These are phyloP conservation scores for Candida sanyaensis DNA, from an alignment of 1,139 yeast genomes.

Conservation along the genomic window DNA sequence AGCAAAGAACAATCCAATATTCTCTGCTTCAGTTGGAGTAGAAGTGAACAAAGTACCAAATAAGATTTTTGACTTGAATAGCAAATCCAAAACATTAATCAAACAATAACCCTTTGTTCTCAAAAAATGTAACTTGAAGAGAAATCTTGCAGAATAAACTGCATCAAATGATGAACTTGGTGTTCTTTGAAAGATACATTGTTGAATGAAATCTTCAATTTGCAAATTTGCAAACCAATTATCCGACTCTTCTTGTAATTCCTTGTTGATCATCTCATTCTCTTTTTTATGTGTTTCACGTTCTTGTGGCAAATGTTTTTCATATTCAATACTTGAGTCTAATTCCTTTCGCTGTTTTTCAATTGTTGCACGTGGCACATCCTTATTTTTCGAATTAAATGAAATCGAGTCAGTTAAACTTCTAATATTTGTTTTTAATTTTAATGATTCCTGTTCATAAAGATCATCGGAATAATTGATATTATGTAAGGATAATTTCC, in stretches of 20 bases:
- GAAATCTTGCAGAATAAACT: slow-evolving; percentile 62
- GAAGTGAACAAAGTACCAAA: slow-evolving; percentile 67
- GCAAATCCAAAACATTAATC: slow-evolving; percentile 42
- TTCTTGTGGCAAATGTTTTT: slow-evolving; percentile 28
- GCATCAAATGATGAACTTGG: slow-evolving; percentile 88
- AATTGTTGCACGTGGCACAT: slow-evolving; percentile 25
- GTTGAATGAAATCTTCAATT: slow-evolving; percentile 46
- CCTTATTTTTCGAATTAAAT: slow-evolving; percentile 30
- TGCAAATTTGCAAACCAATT: slow-evolving; percentile 29
- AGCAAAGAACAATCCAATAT: slow-evolving; percentile 73
- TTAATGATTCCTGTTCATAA: slow-evolving; percentile 52
- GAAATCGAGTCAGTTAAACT: slow-evolving; percentile 34
- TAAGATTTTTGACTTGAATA: slow-evolving; percentile 54
- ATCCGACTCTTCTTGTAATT: slow-evolving; percentile 18
- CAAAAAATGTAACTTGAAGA: slow-evolving; percentile 50
- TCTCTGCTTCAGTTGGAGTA: slow-evolving; percentile 80
- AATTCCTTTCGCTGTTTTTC: slow-evolving; percentile 32
- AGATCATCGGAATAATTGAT: slow-evolving; percentile 54
- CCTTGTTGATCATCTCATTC: slow-evolving; percentile 13
- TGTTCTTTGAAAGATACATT: slow-evolving; percentile 75
- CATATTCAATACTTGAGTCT: slow-evolving; percentile 24
- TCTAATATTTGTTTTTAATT: slow-evolving; percentile 34
- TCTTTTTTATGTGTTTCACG: slow-evolving; percentile 34
- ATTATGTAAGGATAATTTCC: slow-evolving; percentile 79
- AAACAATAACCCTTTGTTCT: slow-evolving; percentile 48